A percentile compares a stretch with the other conserved stretches of the same genome.
Evolutionary conservation across 108 stramenopile species (phyloP).

Genomic region (Schizochytrium sp.): DNA sequence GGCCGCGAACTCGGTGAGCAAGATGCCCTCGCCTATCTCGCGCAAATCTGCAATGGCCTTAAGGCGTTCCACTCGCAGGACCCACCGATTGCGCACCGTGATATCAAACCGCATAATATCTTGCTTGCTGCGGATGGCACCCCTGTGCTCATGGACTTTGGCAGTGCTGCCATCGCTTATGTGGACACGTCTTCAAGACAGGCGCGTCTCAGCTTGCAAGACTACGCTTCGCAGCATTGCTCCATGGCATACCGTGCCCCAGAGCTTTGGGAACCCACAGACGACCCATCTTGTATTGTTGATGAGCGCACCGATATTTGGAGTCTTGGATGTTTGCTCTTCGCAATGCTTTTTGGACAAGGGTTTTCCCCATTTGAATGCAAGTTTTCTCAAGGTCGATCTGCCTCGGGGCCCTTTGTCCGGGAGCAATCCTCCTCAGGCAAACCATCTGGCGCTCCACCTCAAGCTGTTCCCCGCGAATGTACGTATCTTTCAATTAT

Average conservation of each 20-base stretch:
- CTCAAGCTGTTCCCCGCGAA: background rate
- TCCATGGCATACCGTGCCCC: conserved; percentile 69
- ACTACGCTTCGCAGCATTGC: conserved; percentile 58
- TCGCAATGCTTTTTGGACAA: conserved; percentile 60
- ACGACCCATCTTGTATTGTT: conserved; percentile 13
- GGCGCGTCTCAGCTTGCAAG: conserved; percentile 41
- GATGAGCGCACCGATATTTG: conserved; percentile 66
- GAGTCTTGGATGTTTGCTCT: conserved; percentile 66
- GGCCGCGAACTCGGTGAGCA: conserved; percentile 8
- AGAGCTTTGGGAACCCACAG: conserved; percentile 68
- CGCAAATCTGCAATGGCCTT: conserved; percentile 13
- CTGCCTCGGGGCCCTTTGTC: conserved; percentile 19
- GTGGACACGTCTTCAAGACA: background rate
- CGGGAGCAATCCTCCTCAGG: background rate
- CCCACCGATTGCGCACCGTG: conserved; percentile 60
- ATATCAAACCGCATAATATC: conserved; percentile 69
- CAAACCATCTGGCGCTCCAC: background rate
- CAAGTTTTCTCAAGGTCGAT: background rate
- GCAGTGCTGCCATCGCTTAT: conserved; percentile 26
- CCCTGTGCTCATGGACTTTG: conserved; percentile 64
- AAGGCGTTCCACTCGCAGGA: background rate
- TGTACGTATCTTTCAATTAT: conserved; percentile 46
- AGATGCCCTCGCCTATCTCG: background rate
- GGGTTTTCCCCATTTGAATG: conserved; percentile 69
- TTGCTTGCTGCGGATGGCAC: conserved; percentile 15